These are phyloP conservation scores for Vitis hybrid DNA, from an alignment of 177 flowering plant species.

Conservation along the genomic window DNA sequence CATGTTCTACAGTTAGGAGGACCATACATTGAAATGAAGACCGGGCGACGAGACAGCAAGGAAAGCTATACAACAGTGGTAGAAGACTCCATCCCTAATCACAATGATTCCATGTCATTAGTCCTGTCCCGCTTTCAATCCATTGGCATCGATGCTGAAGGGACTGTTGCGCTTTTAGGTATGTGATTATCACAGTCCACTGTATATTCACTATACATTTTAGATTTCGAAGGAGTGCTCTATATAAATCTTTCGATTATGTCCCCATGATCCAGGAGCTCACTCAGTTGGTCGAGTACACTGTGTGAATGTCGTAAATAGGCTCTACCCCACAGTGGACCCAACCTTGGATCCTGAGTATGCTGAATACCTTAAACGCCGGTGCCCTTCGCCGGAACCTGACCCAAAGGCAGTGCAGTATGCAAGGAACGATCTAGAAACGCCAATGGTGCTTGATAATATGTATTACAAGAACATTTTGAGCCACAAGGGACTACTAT, in stretches of 20 bases:
- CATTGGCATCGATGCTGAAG: constrained; percentile 71
- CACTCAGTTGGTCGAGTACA: constrained; percentile 93
- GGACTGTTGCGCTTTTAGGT: constrained; percentile 77
- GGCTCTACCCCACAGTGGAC: constrained; percentile 79
- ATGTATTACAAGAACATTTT: constrained; percentile 76
- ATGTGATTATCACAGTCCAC: neutral
- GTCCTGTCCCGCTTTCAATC: constrained; percentile 75
- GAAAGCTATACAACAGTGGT: constrained; percentile 47
- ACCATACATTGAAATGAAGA: constrained; percentile 64
- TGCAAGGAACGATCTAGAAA: constrained; percentile 67
- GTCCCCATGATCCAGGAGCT: constrained; percentile 47
- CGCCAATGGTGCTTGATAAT: constrained; percentile 80
- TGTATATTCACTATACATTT: too few species aligned
- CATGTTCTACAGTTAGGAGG: constrained; percentile 60
- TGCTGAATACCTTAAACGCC: constrained; percentile 53
- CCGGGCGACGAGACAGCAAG: constrained; percentile 70
- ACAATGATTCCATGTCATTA: constrained; percentile 47
- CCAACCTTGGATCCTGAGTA: constrained; percentile 70
- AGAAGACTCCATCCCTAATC: constrained; percentile 58
- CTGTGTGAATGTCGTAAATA: constrained; percentile 60
- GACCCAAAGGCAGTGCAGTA: constrained; percentile 58
- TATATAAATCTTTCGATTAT: too few species aligned
- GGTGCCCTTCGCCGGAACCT: constrained; percentile 71
- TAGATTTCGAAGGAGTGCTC: too few species aligned
- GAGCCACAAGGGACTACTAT: constrained; percentile 62